phyloP scores from a whole-genome alignment of 495 filamentous ascomycete species.

The Bathelium albidoporum region DNA sequence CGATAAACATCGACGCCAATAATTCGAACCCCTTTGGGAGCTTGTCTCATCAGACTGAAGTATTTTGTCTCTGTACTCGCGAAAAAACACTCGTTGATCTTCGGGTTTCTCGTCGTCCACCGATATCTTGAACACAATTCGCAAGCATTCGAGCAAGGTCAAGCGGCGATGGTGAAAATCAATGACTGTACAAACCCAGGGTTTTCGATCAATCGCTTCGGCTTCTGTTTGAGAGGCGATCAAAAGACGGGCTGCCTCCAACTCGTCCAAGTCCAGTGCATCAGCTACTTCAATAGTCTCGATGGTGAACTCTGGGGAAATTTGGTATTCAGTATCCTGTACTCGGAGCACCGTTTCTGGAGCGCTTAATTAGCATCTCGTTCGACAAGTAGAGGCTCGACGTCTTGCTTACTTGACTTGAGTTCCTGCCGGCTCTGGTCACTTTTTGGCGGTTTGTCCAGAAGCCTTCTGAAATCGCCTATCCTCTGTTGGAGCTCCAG shows the following conservation, averaged over 20 bases:
- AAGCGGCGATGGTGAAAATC: conserved; percentile 73
- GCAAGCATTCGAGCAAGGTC: conserved; percentile 70
- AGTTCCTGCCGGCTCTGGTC: conserved; percentile 53
- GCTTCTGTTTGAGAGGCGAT: conserved; percentile 56
- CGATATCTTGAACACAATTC: conserved; percentile 58
- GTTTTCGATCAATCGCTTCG: conserved; percentile 53
- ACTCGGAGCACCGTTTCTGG: conserved; percentile 47
- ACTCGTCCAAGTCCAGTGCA: conserved; percentile 78
- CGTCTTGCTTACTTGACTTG: conserved; percentile 38
- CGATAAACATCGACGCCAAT: conserved; percentile 58
- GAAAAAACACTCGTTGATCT: conserved; percentile 32
- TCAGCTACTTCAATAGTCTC: conserved; percentile 70
- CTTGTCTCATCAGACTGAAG: conserved; percentile 29
- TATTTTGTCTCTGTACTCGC: conserved; percentile 35
- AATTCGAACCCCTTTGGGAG: conserved; percentile 24
- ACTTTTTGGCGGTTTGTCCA: conserved; percentile 65
- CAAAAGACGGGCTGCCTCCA: conserved; percentile 66
- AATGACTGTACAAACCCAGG: conserved; percentile 64
- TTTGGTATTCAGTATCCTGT: conserved; percentile 59
- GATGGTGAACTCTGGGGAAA: conserved; percentile 82
- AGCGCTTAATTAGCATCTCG: background rate
- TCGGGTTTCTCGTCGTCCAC: conserved; percentile 46
- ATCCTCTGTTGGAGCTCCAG: conserved; percentile 58
- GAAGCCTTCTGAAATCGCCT: conserved; percentile 61
- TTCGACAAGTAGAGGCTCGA: background rate